These are phyloP conservation scores for Cladorrhinum sp. DNA, from an alignment of 2,329 filamentous ascomycete genomes.

Conservation along the genomic window DNA sequence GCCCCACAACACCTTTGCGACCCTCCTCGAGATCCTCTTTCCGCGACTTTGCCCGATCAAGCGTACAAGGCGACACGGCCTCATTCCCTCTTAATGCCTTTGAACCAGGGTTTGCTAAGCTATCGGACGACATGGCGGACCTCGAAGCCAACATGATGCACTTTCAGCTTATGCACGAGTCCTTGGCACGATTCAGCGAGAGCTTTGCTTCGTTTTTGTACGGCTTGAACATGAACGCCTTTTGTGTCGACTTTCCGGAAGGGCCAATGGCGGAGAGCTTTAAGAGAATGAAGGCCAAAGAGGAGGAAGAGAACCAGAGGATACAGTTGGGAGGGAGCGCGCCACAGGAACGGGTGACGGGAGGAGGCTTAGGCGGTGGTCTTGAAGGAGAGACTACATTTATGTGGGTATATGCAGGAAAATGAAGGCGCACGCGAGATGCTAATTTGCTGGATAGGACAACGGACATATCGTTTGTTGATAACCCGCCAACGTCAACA, in stretches of 20 bases:
- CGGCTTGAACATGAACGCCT: constrained; percentile 97
- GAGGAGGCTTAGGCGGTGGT: constrained; percentile 33
- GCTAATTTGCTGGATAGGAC: constrained; percentile 55
- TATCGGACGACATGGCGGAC: constrained; percentile 91
- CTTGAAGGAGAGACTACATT: constrained; percentile 75
- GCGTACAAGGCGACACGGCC: constrained; percentile 48
- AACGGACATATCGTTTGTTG: constrained; percentile 86
- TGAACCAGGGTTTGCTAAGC: constrained; percentile 87
- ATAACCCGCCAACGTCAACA: constrained; percentile 66
- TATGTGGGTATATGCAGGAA: constrained; percentile 53
- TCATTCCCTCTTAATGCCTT: constrained; percentile 73
- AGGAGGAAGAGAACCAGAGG: constrained; percentile 38
- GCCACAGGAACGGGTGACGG: not conserved
- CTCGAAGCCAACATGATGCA: constrained; percentile 97
- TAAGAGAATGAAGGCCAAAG: constrained; percentile 59
- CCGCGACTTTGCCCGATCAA: constrained; percentile 67
- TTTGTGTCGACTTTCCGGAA: constrained; percentile 97
- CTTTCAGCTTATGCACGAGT: constrained; percentile 95
- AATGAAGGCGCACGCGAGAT: not conserved
- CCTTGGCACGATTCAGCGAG: constrained; percentile 87
- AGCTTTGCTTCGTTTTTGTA: constrained; percentile 95
- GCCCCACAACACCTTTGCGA: constrained; percentile 87
- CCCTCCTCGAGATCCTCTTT: constrained; percentile 87
- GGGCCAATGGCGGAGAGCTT: constrained; percentile 84
- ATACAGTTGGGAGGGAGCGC: not conserved